Conservation (phyloP, 148 eudicot species). For the Silene uniflora region DNA sequence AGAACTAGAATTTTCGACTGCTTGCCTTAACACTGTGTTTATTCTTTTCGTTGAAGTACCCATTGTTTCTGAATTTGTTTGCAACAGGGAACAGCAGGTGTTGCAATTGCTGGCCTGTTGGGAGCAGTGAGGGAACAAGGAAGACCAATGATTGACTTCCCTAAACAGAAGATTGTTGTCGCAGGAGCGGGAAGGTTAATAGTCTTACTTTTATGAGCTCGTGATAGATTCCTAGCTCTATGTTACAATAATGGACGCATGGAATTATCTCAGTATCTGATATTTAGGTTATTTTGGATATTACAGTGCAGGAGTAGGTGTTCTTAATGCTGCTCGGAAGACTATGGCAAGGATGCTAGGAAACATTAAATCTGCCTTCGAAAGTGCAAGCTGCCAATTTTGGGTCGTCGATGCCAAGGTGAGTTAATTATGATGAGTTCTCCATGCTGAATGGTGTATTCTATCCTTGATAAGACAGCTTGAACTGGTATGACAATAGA, state of each 20-base stretch:
- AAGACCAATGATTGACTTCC: constrained; percentile 91
- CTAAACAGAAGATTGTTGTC: constrained; percentile 93
- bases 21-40: not conserved
- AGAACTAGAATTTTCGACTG: not conserved
- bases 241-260: not conserved
- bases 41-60: not conserved
- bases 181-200: constrained; percentile 99
- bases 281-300: constrained; percentile 6
- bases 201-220: constrained; percentile 9
- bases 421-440: constrained; percentile 15
- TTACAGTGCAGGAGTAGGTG: constrained; percentile 96
- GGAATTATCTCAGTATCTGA: constrained; percentile 12
- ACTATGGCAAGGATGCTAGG: constrained; percentile 99
- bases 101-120: constrained; percentile 95
- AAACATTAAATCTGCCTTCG: constrained; percentile 72
- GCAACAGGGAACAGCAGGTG: constrained; percentile 96
- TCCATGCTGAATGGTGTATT: not conserved
- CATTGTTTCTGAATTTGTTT: constrained; percentile 16
- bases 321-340: constrained; percentile 95
- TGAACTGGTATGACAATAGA: not conserved
- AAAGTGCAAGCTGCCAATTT: constrained; percentile 93
- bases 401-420: constrained; percentile 99
- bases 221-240: not conserved
- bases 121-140: constrained; percentile 99
- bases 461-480: not conserved